Evolutionary conservation across 1,139 yeast genomes (phyloP).

Genomic region (Geotrichum histeridarum): DNA sequence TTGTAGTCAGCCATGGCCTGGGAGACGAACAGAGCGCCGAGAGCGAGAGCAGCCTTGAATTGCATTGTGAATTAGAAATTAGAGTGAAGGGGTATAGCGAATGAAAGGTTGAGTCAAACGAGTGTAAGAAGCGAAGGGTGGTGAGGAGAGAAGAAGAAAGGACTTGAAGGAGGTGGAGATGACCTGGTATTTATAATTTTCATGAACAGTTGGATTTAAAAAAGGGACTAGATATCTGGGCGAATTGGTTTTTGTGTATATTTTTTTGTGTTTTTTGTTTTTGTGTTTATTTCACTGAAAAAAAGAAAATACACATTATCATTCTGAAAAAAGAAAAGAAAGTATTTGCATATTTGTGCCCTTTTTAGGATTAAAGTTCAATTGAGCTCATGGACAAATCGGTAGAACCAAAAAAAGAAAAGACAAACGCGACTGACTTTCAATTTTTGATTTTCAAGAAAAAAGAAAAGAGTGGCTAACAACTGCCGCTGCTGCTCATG

Average conservation of each 20-base stretch:
- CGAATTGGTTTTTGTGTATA: not conserved
- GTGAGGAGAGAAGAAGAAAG: not conserved
- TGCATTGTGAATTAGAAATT: slow-evolving; percentile 6
- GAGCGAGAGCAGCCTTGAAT: slow-evolving; percentile 4
- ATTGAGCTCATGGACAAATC: too few species aligned
- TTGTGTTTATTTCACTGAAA: not conserved
- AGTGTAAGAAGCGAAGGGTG: not conserved
- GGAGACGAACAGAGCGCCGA: slow-evolving; percentile 7
- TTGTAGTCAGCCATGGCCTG: slow-evolving; percentile 3
- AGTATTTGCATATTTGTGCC: not conserved
- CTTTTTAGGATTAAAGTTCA: not conserved
- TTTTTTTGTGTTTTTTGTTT: not conserved
- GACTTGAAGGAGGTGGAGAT: not conserved
- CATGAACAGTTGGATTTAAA: not conserved
- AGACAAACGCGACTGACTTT: too few species aligned
- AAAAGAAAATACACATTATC: not conserved
- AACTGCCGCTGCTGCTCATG: too few species aligned
- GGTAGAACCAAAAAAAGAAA: too few species aligned
- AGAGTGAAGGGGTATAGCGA: not conserved
- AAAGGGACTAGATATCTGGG: not conserved
- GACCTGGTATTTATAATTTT: not conserved
- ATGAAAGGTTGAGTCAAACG: not conserved
- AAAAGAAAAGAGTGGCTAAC: too few species aligned
- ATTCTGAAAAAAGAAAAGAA: not conserved
- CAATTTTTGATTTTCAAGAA: too few species aligned